Evolutionary conservation across 1,284 basidiomycete species (phyloP).

Genomic region (Heterobasidion annosum): DNA sequence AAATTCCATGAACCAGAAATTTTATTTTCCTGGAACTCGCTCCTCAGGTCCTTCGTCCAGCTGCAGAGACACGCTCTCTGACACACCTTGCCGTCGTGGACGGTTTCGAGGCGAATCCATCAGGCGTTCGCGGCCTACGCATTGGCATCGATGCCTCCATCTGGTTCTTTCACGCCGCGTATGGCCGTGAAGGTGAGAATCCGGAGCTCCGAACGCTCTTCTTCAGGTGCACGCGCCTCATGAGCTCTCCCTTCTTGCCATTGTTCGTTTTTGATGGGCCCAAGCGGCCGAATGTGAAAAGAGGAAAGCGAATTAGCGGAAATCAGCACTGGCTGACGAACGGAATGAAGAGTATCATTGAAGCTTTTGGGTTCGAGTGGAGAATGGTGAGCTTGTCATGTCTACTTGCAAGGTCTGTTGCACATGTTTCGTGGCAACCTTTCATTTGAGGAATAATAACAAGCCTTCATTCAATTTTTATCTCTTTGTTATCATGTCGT

Average conservation of each 20-base stretch:
- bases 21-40: background rate
- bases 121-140: constrained; percentile 52
- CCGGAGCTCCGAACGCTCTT: constrained; percentile 70
- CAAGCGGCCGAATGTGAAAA: constrained; percentile 73
- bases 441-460: no score
- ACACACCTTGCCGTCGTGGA: constrained; percentile 62
- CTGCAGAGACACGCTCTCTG: constrained; percentile 52
- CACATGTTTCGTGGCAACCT: no score
- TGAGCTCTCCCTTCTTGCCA: constrained; percentile 74
- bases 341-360: constrained; percentile 75
- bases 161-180: constrained; percentile 74
- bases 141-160: constrained; percentile 76
- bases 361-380: constrained; percentile 87
- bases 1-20: background rate
- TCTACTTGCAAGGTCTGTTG: no score
- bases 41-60: constrained; percentile 52
- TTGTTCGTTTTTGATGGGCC: constrained; percentile 96
- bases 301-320: constrained; percentile 62
- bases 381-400: constrained; percentile 44
- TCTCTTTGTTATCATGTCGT: no score
- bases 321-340: constrained; percentile 54
- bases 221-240: constrained; percentile 67
- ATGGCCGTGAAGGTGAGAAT: constrained; percentile 70
- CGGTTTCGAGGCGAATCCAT: constrained; percentile 57
- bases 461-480: no score